Evolutionary conservation across 768 basidiomycete genomes (phyloP), one percentile per base, ranked within the genome.

Genomic region (Agrocybe pediades): DNA sequence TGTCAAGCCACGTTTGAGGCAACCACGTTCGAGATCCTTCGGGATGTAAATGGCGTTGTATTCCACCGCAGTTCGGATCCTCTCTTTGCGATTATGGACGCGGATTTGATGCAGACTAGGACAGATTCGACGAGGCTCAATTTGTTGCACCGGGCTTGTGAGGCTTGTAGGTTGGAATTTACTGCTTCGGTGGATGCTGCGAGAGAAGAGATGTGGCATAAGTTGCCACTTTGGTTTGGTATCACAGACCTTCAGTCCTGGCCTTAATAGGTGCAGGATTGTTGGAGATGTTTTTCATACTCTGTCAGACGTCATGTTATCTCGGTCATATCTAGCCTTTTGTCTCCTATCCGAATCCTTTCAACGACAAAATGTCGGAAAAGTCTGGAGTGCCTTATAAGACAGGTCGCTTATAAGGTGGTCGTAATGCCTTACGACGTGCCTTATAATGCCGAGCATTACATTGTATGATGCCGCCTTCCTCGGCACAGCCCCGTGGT

Each of bases 1-100:
- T 90, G 88, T 66, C 85, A 85, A 67, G 75, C 85, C 19, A 85
- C 86, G 2, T 90, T 88, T 60, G 89, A 90, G 63, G 79, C 80
- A 9, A 82, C 88, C 56, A 87, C 86, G 3, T 89, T 88, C 64
- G 84, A 90, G 59, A 80, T 90, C 42, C 76, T 90, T 51, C 81
- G 85, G 45, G 88, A 90, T 60, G 79, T 87, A 57, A 88, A 87
- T 65, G 87, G 86, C 9, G 77, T 86, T 51, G 74, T 85, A 17
- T 80, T 77, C 53, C 82, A 86, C 58, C 80, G 86, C 41, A 85
- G 79, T 59, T 84, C 82, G 4, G 88, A 90, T 56, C 87, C 87
- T 0, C 69, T 90, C 24, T 87, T 85, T 59, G 84, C 86, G 6
- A 87, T 90, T 59, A 72, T 81, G 64, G 84, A 87, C 56, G 79